These are phyloP conservation scores for Alternaria conjuncta DNA, from an alignment of 2,329 filamentous ascomycete genomes.

Conservation along the genomic window DNA sequence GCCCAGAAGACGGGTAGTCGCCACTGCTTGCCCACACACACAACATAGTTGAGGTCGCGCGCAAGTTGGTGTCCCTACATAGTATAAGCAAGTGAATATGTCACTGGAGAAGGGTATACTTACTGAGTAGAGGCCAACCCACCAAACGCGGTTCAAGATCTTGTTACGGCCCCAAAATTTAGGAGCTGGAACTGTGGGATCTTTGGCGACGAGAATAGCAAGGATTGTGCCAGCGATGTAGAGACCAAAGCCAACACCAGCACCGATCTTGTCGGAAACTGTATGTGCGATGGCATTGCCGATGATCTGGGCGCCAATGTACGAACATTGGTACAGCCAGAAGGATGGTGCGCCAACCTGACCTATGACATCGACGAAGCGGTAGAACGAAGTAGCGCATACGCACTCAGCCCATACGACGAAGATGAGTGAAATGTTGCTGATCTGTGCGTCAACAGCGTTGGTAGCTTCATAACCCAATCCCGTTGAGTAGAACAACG, in stretches of 20 bases:
- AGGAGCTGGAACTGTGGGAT: constrained; percentile 49
- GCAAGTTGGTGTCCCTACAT: constrained; percentile 61
- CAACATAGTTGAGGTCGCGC: constrained; percentile 58
- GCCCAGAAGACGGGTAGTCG: constrained; percentile 58
- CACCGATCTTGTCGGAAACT: constrained; percentile 50
- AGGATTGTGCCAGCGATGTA: constrained; percentile 51
- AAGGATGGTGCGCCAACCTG: constrained; percentile 53
- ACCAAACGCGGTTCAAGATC: constrained; percentile 48
- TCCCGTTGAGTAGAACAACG: constrained; percentile 61
- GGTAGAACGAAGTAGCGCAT: constrained; percentile 57
- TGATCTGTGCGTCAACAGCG: constrained; percentile 60
- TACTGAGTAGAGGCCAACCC: constrained; percentile 59
- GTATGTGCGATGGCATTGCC: constrained; percentile 57
- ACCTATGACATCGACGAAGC: constrained; percentile 54
- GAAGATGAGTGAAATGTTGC: constrained; percentile 59
- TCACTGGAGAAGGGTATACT: constrained; percentile 16
- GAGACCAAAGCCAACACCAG: constrained; percentile 58
- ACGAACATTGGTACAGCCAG: constrained; percentile 54
- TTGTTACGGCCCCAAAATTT: constrained; percentile 45
- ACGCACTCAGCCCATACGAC: constrained; percentile 59
- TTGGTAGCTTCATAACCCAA: constrained; percentile 61
- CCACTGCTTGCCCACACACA: constrained; percentile 61
- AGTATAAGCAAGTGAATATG: not conserved
- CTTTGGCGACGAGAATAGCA: constrained; percentile 50
- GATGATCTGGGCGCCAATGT: constrained; percentile 57